Evolutionary conservation across 352 stramenopile genomes (phyloP).

Genomic region (Phytophthora pinifolia): DNA sequence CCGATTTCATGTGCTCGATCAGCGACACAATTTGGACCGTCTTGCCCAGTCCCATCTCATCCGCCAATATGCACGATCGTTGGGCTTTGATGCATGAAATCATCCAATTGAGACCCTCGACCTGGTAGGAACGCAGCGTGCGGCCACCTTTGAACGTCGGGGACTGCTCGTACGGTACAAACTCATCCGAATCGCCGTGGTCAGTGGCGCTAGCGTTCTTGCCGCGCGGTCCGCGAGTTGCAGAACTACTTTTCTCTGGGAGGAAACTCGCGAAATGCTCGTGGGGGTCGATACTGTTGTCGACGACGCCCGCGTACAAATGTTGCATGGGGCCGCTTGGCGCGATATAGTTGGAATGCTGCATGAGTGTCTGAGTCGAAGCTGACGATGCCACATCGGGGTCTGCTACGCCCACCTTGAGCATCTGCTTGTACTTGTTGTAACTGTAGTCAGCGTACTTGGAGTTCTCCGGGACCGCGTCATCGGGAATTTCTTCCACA

Average conservation of each 20-base stretch:
- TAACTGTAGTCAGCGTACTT: constrained; percentile 76
- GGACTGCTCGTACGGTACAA: constrained; percentile 89
- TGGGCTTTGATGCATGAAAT: constrained; percentile 87
- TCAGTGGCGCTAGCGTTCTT: constrained; percentile 16
- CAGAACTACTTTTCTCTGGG: constrained; percentile 33
- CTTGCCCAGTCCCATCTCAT: constrained; percentile 94
- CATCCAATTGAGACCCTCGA: constrained; percentile 91
- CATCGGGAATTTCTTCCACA: constrained; percentile 42
- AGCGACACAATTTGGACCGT: constrained; percentile 96
- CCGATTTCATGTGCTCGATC: constrained; percentile 85
- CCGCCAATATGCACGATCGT: constrained; percentile 86
- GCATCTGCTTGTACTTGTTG: constrained; percentile 55
- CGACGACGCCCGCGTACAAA: constrained; percentile 84
- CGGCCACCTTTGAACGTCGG: constrained; percentile 86
- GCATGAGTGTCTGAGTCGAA: constrained; percentile 36
- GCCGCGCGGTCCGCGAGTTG: not conserved
- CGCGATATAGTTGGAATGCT: constrained; percentile 64
- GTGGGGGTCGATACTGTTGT: constrained; percentile 89
- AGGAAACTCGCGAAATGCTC: constrained; percentile 90
- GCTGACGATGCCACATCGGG: constrained; percentile 30
- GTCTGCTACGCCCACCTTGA: constrained; percentile 58
- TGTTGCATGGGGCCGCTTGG: constrained; percentile 87
- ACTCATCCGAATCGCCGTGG: constrained; percentile 53
- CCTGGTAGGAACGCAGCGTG: constrained; percentile 81
- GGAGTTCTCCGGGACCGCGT: constrained; percentile 35